These are phyloP conservation scores for Plasmodium sp. DNA, from an alignment of 169 alveolate genomes.

Conservation along the genomic window DNA sequence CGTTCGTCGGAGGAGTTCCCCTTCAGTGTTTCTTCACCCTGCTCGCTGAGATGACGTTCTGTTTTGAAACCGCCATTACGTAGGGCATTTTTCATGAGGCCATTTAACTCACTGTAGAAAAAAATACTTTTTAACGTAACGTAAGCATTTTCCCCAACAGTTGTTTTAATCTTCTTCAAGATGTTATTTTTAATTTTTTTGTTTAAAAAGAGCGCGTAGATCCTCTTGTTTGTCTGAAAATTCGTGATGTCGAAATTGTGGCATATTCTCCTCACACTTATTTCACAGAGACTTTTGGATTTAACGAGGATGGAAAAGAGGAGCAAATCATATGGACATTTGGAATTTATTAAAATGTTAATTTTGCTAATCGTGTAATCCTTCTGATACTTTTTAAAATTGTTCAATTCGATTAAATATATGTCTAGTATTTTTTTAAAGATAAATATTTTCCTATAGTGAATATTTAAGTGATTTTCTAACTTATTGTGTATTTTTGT, in stretches of 20 bases:
- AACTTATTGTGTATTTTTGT: neutral
- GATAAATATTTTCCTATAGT: constrained; percentile 22
- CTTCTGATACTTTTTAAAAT: constrained; percentile 33
- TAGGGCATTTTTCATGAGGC: constrained; percentile 12
- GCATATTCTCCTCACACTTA: constrained; percentile 40
- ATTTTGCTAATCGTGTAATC: constrained; percentile 24
- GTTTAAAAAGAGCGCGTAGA: constrained; percentile 14
- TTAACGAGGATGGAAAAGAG: constrained; percentile 32
- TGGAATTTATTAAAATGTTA: constrained; percentile 1
- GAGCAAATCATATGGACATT: constrained; percentile 60
- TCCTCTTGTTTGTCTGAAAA: constrained; percentile 6
- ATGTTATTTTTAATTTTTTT: constrained; percentile 40
- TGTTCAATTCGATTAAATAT: constrained; percentile 57
- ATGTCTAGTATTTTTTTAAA: constrained; percentile 49
- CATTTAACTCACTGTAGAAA: constrained; percentile 8
- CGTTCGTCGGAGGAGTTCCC: neutral
- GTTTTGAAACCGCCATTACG: neutral
- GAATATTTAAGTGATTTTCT: neutral
- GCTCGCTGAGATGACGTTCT: neutral
- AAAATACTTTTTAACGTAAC: neutral
- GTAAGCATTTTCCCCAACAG: neutral
- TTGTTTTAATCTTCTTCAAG: constrained; percentile 20
- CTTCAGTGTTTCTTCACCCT: neutral
- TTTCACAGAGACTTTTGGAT: constrained; percentile 31
- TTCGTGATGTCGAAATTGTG: constrained; percentile 10